Evolutionary conservation across 2,329 filamentous ascomycete genomes (phyloP), one percentile per base, ranked within the genome.

Genomic region (Aspergillus piperis): DNA sequence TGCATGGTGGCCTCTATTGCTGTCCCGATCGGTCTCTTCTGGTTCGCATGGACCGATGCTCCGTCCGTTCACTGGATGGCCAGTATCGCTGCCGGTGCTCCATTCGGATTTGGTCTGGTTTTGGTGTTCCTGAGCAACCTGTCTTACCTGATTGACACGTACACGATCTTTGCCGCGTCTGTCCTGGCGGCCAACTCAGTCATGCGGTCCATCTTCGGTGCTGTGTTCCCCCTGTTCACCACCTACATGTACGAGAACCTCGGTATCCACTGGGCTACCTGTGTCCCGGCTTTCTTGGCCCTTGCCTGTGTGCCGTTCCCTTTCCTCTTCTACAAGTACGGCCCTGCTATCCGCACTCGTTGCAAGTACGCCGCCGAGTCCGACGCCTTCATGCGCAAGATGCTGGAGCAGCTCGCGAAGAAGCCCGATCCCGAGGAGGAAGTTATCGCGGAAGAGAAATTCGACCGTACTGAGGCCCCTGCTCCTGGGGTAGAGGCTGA

Each of bases 11-110:
- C 81, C 32, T 79, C 77, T 56, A 74, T 84, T 21, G 72, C 75
- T n/a, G 77, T 88, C 41, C 85, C 86, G 0, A 71, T 85, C 44
- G 82, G 83, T 15, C 75, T 86, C 4, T 85, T 86, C 71, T 85
- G 83, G 83, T 84, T 86, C 59, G 84, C 83, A 0, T 87, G 84
- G 84, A 85, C 84, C 1, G 82, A 84, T 54, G 81, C 76, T 58
- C 77, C 72, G 59, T 70, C 69, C 2, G 65, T 77, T 36, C 75
- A 78, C 62, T 78, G 75, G 75, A 74, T 78, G 57, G 75, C 68
- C 13, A 70, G 70, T 58, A 70, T 78, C 49, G 70, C 73, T 8
- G 75, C 71, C 3, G 71, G 69, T 25, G 76, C 70, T 5, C 72
- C 76, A 2, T 78, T 80, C 52, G 78, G 77, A 0, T 78, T 80